Base-by-base conservation (phyloP, 768 basidiomycete genomes). In the Lactifluus echinatus region DNA sequence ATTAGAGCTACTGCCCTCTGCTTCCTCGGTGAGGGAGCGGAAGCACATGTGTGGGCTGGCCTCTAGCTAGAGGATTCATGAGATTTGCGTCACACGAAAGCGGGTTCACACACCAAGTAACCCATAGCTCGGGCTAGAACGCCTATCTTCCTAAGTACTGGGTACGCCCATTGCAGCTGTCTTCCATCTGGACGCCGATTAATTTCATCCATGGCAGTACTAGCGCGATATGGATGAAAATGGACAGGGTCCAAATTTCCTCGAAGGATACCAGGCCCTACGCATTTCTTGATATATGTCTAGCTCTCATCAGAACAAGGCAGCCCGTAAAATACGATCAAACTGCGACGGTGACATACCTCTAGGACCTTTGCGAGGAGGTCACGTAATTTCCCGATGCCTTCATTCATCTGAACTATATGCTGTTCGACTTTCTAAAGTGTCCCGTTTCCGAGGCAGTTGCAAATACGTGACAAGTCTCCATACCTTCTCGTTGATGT, bases 401-500 rank as follows among this genome's bases (percentile, higher is more conserved):
- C 81, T 2, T 80, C 81, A 29, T 73, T 79, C 79, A 96, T 87
- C 36, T 72, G 73, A 53, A 98, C 83, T 39, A 89, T 74, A 67
- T 93, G 87, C 56, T 88, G 82, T 59, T 85, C 75, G n/a, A 89
- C 77, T 60, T 78, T 79, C 89, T 93, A 53, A 26, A 8, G 23
- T 21, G 49, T 51, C 54, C 8, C 24, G 26, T 48, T 48, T 36
- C 42, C 31, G 23, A 53, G 21, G 7, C 39, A 33, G 29, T 17
- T 19, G 19, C 34, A 34, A n/a, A 21, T 43, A 34, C 5, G 15
- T 8, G 33, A 19, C 7, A 29, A 40, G 48, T 39, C 34, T 12
- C 8, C 54, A 8, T 28, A 85, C 91, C 79, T 98, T 99, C 63
- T 89, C 81, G 66, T 93, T 85, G 64, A 95, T 79, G 66, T 95